Evolutionary conservation across 805 yeast genomes (phyloP).

Genomic region (Blastobotrys chiropterorum): DNA sequence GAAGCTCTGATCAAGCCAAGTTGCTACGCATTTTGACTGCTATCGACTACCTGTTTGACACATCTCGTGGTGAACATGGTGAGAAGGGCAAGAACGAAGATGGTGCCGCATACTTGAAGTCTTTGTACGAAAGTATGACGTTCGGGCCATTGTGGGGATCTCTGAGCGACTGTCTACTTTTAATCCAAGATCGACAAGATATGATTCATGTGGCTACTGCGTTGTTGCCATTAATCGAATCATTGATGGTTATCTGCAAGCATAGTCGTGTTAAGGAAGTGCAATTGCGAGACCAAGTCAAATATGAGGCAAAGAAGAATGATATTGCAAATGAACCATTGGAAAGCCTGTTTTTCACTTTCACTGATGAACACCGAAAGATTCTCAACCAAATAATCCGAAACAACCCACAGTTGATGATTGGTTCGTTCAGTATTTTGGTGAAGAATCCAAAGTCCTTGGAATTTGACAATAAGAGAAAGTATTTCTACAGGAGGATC

Average conservation of each 20-base stretch:
- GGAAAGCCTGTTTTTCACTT: constrained; percentile 72
- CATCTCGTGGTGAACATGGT: background rate
- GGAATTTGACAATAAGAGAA: constrained; percentile 91
- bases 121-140: constrained; percentile 58
- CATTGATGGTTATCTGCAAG: constrained; percentile 94
- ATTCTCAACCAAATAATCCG: constrained; percentile 88
- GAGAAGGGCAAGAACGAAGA: constrained; percentile 14
- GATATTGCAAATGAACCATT: constrained; percentile 72
- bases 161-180: constrained; percentile 61
- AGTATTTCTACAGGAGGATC: constrained; percentile 71
- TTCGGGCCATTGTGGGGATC: constrained; percentile 83
- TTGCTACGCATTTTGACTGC: constrained; percentile 38
- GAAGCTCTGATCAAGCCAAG: constrained; percentile 83
- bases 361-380: constrained; percentile 83
- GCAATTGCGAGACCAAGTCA: constrained; percentile 44
- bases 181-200: constrained; percentile 52
- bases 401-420: constrained; percentile 84
- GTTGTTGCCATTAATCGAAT: constrained; percentile 78
- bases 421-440: constrained; percentile 89
- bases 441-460: constrained; percentile 82
- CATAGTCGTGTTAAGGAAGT: constrained; percentile 61
- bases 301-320: constrained; percentile 51
- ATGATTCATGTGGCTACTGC: constrained; percentile 68
- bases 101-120: constrained; percentile 14
- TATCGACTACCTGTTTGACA: constrained; percentile 7